Evolutionary conservation across 1,284 basidiomycete genomes (phyloP), one percentile per base, ranked within the genome.

Genomic region (Coriolopsis trogii): DNA sequence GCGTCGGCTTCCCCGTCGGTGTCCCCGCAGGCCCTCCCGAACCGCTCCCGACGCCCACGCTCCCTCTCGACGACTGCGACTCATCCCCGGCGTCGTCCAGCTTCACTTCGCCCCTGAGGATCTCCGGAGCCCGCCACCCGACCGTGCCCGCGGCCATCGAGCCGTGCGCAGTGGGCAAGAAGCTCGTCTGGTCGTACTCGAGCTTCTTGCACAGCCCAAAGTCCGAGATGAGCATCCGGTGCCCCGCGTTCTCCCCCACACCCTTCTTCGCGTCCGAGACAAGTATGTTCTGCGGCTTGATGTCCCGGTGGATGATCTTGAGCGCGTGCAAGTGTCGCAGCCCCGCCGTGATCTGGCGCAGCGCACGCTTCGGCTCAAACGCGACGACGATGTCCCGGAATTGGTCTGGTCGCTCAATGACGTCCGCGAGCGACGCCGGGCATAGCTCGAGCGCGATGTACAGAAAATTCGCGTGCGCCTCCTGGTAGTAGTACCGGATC

Each of bases 221-320:
- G 70, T 98, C 95, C 1, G 93, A 96, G 51, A 97, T 95, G 41
- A 97, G 76, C 92, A 97, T 95, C 34, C 91, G 77, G 60, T 94
- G 83, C 1, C 78, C 78, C n/a, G 67, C 71, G 56, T 71, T 73
- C 58, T 69, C 71, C n/a, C 74, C 72, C 28, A 67, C 67, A 20
- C 82, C 79, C 48, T 80, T 75, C 64, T 87, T 88, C 15, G 83
- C 81, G 21, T 76, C 74, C 6, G 90, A 92, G n/a, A 98, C 82
- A 7, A 99, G 81, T 50, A 99, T 98, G 67, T 99, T 99, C 71
- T 97, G 95, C 4, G 96, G 96, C 67, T 99, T 99, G 72, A 99
- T 97, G 68, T 99, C 96, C 24, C 97, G 86, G 73, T 99, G 97
- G 20, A 99, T 88, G 59, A 99, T 93, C 72, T 97, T 98, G 64